Percentiles rank a stretch among this genome's conserved stretches.
Evolutionary conservation across 768 basidiomycete species (phyloP).

Genomic region (Auriscalpium vulgare): DNA sequence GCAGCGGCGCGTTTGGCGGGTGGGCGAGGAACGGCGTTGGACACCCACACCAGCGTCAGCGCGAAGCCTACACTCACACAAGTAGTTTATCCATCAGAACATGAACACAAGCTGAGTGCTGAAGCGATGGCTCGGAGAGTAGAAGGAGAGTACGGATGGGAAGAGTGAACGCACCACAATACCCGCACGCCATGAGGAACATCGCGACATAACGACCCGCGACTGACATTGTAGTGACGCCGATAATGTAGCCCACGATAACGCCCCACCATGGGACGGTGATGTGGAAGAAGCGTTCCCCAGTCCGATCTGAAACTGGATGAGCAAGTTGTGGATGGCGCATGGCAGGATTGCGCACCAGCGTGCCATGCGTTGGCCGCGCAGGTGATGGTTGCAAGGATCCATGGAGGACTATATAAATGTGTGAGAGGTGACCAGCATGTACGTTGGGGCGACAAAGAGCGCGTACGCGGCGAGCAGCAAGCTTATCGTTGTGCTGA

Average conservation of each 20-base stretch:
- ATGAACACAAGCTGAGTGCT: too few relatives aligned
- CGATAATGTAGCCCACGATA: conserved; percentile 55
- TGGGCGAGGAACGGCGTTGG: conserved; percentile 52
- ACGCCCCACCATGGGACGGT: conserved; percentile 50
- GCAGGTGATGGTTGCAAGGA: conserved; percentile 43
- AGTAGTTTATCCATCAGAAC: too few relatives aligned
- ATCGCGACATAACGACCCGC: conserved; percentile 51
- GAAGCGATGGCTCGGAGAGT: too few relatives aligned
- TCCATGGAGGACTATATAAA: conserved; percentile 49
- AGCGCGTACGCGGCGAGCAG: conserved; percentile 47
- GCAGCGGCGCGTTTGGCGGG: conserved; percentile 49
- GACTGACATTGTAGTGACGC: conserved; percentile 42
- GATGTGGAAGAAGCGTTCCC: conserved; percentile 60
- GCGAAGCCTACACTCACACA: conserved; percentile 25
- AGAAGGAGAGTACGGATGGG: not conserved
- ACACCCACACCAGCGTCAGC: conserved; percentile 51
- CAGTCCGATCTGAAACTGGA: conserved; percentile 39
- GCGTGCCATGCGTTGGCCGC: conserved; percentile 49
- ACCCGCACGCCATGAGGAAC: conserved; percentile 58
- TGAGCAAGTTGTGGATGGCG: not conserved
- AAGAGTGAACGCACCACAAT: conserved; percentile 24
- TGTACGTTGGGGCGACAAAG: not conserved
- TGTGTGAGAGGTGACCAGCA: not conserved
- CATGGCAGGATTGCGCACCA: conserved; percentile 20
- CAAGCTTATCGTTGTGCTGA: conserved; percentile 49